A percentile compares a stretch with the other conserved stretches of the same genome.
These are phyloP conservation scores for Mycena rosella DNA, from an alignment of 768 basidiomycete genomes.

Conservation along the genomic window DNA sequence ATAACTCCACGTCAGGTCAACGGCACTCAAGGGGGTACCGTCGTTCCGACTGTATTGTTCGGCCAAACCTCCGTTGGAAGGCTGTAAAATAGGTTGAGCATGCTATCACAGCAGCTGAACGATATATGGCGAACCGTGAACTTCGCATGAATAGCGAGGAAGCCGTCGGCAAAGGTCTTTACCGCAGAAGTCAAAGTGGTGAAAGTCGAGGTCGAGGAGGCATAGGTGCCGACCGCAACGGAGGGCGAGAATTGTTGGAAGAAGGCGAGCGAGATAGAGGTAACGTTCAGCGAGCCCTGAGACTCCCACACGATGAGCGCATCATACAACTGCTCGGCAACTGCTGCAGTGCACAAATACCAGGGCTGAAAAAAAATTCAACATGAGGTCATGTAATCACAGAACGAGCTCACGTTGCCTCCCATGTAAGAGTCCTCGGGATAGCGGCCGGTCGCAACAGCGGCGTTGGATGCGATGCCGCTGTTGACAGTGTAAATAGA, in stretches of 20 bases:
- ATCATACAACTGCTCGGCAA: conserved; percentile 83
- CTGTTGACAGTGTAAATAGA: conserved; percentile 73
- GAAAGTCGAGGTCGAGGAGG: conserved; percentile 60
- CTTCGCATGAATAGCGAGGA: conserved; percentile 65
- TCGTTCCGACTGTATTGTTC: conserved; percentile 70
- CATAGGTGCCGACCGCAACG: conserved; percentile 66
- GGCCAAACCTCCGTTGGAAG: conserved; percentile 67
- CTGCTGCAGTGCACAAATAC: conserved; percentile 81
- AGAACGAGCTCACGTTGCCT: conserved; percentile 57
- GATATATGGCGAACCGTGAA: conserved; percentile 56
- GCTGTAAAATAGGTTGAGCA: conserved; percentile 38
- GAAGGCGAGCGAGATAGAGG: conserved; percentile 74
- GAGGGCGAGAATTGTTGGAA: conserved; percentile 69
- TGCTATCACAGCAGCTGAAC: not conserved
- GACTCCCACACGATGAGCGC: conserved; percentile 74
- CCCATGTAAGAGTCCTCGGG: conserved; percentile 67
- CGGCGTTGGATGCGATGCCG: conserved; percentile 62
- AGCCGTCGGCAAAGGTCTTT: conserved; percentile 73
- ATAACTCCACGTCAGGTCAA: conserved; percentile 83
- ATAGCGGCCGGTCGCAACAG: conserved; percentile 71
- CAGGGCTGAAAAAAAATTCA: conserved; percentile 63
- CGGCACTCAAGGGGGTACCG: conserved; percentile 69
- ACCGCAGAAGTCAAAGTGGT: conserved; percentile 62
- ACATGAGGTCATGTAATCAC: conserved; percentile 7
- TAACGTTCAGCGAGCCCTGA: conserved; percentile 65